Evolutionary conservation across 768 basidiomycete genomes (phyloP).

Genomic region (Boletus rufocinnamomeus): DNA sequence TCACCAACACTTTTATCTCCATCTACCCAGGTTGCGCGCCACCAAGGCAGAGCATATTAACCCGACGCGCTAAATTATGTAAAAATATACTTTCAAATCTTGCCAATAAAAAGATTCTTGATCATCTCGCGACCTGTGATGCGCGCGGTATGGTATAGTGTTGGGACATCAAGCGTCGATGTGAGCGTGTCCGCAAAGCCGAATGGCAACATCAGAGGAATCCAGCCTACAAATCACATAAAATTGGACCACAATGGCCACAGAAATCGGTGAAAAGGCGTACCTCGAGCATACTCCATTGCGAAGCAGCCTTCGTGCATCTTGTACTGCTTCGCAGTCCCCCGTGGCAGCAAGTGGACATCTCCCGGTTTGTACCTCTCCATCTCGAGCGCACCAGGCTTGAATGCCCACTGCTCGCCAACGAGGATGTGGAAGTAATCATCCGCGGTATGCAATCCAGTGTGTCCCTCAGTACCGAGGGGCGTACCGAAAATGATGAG

Average conservation of each 20-base stretch:
- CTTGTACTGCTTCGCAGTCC: slow-evolving; percentile 93
- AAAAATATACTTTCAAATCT: slow-evolving; percentile 56
- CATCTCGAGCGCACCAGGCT: slow-evolving; percentile 76
- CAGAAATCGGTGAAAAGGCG: slow-evolving; percentile 18
- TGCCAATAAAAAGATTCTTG: slow-evolving; percentile 78
- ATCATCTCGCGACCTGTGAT: slow-evolving; percentile 85
- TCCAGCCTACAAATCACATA: slow-evolving; percentile 72
- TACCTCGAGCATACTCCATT: slow-evolving; percentile 91
- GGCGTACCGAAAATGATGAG: slow-evolving; percentile 96
- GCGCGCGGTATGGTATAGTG: slow-evolving; percentile 74
- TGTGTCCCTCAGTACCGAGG: slow-evolving; percentile 95
- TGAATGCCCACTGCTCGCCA: slow-evolving; percentile 95
- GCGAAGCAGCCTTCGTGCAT: slow-evolving; percentile 97
- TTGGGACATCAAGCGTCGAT: slow-evolving; percentile 87
- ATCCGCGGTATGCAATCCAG: slow-evolving; percentile 92
- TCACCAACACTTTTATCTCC: background rate
- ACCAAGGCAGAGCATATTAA: background rate
- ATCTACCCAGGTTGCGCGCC: background rate
- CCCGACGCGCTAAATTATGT: background rate
- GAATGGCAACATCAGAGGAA: slow-evolving; percentile 94
- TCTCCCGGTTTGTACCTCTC: slow-evolving; percentile 84
- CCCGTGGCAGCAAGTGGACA: slow-evolving; percentile 82
- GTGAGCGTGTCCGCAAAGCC: slow-evolving; percentile 83
- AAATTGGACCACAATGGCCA: background rate
- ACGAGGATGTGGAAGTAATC: slow-evolving; percentile 96